Conservation (phyloP, 2,329 filamentous ascomycete species). For the Neobulgaria alba region DNA sequence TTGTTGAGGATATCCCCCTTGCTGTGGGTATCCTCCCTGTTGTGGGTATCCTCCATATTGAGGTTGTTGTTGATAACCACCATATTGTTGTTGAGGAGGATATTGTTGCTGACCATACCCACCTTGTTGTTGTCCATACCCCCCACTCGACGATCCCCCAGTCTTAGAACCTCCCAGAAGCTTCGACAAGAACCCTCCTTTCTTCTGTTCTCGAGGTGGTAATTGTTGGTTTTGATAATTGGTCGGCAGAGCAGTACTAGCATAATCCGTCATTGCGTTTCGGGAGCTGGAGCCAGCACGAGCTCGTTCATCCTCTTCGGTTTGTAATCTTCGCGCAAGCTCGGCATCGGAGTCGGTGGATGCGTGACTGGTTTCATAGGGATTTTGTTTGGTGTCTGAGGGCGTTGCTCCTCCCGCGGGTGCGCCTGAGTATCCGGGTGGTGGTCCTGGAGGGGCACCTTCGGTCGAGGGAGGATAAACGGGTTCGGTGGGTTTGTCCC, state of each 20-base stretch:
- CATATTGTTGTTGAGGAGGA: conserved; percentile 27
- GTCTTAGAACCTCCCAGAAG: too few relatives aligned
- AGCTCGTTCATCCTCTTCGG: conserved; percentile 67
- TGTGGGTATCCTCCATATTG: conserved; percentile 29
- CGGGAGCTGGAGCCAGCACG: conserved; percentile 9
- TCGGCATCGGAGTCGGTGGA: conserved; percentile 57
- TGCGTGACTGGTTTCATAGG: conserved; percentile 42
- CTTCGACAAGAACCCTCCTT: conserved; percentile 45
- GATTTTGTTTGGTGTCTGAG: conserved; percentile 58
- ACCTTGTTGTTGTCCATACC: conserved; percentile 26
- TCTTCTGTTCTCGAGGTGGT: conserved; percentile 35
- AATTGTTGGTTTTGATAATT: conserved; percentile 27
- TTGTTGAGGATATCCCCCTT: conserved; percentile 29
- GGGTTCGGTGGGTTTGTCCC: conserved; percentile 72
- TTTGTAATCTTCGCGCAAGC: conserved; percentile 69
- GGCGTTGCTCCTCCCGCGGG: conserved; percentile 1
- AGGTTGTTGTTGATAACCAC: conserved; percentile 18
- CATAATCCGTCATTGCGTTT: conserved; percentile 19
- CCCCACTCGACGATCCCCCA: conserved; percentile 14
- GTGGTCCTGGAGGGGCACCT: conserved; percentile 47
- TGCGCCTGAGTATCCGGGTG: conserved; percentile 45
- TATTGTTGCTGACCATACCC: conserved; percentile 24
- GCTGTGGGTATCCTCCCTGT: conserved; percentile 30
- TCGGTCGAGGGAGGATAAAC: conserved; percentile 50
- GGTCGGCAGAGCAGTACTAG: conserved; percentile 24